phyloP scores from a whole-genome alignment of 345 rosid species.

The Adansonia digitata region DNA sequence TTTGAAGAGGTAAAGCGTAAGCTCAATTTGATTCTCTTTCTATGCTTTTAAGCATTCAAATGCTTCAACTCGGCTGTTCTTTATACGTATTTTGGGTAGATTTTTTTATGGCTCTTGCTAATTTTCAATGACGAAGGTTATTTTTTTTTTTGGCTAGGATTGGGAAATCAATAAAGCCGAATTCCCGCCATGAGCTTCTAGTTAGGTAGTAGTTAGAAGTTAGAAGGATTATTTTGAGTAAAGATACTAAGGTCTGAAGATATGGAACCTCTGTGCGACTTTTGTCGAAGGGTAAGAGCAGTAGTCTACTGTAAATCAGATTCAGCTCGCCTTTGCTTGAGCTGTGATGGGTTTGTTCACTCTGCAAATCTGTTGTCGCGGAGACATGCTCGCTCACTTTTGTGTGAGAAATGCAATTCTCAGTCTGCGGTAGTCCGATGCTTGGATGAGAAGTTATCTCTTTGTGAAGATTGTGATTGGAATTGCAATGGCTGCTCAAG shows the following conservation, averaged over 20 bases:
- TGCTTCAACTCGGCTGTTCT: background rate
- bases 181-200: conserved; percentile 7
- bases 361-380: conserved; percentile 61
- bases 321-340: conserved; percentile 60
- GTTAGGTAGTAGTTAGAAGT: background rate
- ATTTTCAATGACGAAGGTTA: background rate
- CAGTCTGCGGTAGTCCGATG: conserved; percentile 48
- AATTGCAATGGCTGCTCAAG: conserved; percentile 35
- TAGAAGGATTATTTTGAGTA: background rate
- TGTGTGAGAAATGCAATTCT: conserved; percentile 60
- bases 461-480: conserved; percentile 69
- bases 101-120: background rate
- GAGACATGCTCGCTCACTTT: conserved; percentile 55
- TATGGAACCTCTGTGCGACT: conserved; percentile 57
- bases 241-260: background rate
- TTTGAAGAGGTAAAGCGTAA: conserved; percentile 14
- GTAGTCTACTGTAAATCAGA: conserved; percentile 70
- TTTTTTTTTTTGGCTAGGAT: background rate
- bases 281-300: conserved; percentile 45
- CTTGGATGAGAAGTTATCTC: conserved; percentile 45
- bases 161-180: conserved; percentile 8
- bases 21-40: background rate
- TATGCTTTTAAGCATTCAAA: background rate
- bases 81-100: background rate
- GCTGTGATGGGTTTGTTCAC: conserved; percentile 65